These are phyloP conservation scores for Echinosophora koreensis DNA, from an alignment of 306 rosid genomes.

Conservation along the genomic window DNA sequence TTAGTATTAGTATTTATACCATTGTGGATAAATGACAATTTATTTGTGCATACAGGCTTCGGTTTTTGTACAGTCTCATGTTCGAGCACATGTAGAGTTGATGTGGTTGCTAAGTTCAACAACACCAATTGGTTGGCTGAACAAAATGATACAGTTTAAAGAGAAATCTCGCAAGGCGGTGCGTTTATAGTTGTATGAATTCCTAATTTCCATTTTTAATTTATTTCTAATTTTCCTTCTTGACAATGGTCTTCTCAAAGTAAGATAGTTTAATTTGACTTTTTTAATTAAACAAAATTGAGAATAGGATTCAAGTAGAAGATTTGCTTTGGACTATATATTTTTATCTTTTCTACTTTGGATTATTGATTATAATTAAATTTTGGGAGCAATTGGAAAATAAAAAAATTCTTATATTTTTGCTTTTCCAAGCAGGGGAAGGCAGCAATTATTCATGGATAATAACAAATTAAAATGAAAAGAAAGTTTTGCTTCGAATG, in stretches of 20 bases:
- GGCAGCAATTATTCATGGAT: not conserved
- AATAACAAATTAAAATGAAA: not conserved
- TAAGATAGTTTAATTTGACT: constrained; percentile 25
- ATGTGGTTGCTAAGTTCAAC: constrained; percentile 95
- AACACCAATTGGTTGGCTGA: constrained; percentile 93
- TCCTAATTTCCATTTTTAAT: constrained; percentile 44
- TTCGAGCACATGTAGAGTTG: constrained; percentile 92
- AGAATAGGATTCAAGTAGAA: constrained; percentile 21
- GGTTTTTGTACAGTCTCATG: constrained; percentile 97
- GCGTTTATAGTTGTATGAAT: constrained; percentile 68
- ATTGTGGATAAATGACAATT: constrained; percentile 41
- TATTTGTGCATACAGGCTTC: constrained; percentile 73
- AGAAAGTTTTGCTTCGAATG: not conserved
- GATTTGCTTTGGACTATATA: constrained; percentile 18
- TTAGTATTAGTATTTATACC: constrained; percentile 32
- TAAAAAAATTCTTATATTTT: not conserved
- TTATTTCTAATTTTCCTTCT: constrained; percentile 11
- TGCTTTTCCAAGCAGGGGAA: not conserved
- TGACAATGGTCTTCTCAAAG: constrained; percentile 1
- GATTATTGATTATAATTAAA: not conserved
- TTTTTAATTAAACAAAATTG: constrained; percentile 1
- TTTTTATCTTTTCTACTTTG: constrained; percentile 6
- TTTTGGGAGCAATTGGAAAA: constrained; percentile 1
- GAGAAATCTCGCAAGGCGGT: constrained; percentile 99
- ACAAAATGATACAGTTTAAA: constrained; percentile 96